These are phyloP conservation scores for Yamadazyma blattariae DNA, from an alignment of 1,139 yeast genomes.

Conservation along the genomic window DNA sequence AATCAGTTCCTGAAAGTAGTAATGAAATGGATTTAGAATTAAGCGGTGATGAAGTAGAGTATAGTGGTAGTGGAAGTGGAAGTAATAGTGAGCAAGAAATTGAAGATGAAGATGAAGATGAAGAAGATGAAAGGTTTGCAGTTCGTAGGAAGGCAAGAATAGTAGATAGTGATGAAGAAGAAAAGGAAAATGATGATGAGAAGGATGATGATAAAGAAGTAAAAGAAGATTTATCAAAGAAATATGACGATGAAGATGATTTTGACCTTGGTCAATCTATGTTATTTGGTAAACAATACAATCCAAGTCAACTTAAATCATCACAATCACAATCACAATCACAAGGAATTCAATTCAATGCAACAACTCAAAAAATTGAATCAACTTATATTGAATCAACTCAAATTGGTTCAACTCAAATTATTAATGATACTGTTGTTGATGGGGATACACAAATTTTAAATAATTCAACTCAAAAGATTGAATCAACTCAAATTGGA, in stretches of 20 bases:
- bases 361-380: conserved; percentile 8
- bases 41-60: conserved; percentile 2
- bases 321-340: not conserved
- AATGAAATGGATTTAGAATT: too few species aligned
- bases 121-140: conserved; percentile 34
- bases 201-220: conserved; percentile 1
- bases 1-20: conserved; percentile 15
- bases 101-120: conserved; percentile 9
- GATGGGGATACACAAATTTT: too few species aligned
- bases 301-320: conserved; percentile 6
- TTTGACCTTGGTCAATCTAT: conserved; percentile 1
- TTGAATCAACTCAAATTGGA: too few species aligned
- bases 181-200: not conserved
- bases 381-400: too few species aligned
- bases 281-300: conserved; percentile 7
- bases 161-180: conserved; percentile 5
- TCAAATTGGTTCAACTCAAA: not conserved
- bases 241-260: not conserved
- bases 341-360: not conserved
- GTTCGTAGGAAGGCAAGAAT: conserved; percentile 12
- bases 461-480: too few species aligned
- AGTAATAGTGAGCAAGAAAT: conserved; percentile 11
- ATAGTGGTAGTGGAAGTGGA: conserved; percentile 4
- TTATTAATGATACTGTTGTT: conserved; percentile 1
- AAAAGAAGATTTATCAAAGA: not conserved